Conservation (phyloP, 1,284 basidiomycete species). For the Boletus semigastroideus region DNA sequence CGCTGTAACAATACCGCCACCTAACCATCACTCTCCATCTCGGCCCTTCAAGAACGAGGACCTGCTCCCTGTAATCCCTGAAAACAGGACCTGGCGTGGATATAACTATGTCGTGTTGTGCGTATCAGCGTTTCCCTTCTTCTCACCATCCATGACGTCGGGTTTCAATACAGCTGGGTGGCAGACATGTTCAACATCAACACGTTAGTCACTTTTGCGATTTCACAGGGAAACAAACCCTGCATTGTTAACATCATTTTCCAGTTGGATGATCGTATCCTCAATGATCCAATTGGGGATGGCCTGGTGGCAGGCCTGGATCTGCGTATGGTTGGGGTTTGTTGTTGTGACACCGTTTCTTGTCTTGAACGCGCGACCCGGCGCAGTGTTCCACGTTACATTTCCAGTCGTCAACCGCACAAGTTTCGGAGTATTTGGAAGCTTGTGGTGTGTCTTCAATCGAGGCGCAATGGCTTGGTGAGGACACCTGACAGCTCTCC, state of each 20-base stretch:
- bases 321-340: constrained; percentile 79
- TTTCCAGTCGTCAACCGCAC: constrained; percentile 79
- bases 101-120: constrained; percentile 69
- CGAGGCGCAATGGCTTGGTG: constrained; percentile 76
- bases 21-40: constrained; percentile 16
- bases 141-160: neutral
- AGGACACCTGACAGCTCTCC: constrained; percentile 32
- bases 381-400: constrained; percentile 76
- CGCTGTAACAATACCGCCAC: neutral
- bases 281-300: constrained; percentile 76
- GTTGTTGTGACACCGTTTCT: constrained; percentile 71
- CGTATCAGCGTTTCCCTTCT: constrained; percentile 21
- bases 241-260: neutral
- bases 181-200: constrained; percentile 82
- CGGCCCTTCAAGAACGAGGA: constrained; percentile 55
- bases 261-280: constrained; percentile 74
- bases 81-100: constrained; percentile 58
- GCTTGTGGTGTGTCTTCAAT: constrained; percentile 85
- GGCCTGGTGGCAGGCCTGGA: constrained; percentile 83
- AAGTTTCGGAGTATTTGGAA: constrained; percentile 82
- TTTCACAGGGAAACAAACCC: neutral
- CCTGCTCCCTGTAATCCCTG: constrained; percentile 56
- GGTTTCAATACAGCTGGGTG: constrained; percentile 57
- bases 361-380: constrained; percentile 78
- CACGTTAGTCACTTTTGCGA: constrained; percentile 47